Percentiles rank a stretch among this genome's conserved stretches.
Conservation (phyloP, 805 yeast genomes). For the Ogataea polymorpha region DNA sequence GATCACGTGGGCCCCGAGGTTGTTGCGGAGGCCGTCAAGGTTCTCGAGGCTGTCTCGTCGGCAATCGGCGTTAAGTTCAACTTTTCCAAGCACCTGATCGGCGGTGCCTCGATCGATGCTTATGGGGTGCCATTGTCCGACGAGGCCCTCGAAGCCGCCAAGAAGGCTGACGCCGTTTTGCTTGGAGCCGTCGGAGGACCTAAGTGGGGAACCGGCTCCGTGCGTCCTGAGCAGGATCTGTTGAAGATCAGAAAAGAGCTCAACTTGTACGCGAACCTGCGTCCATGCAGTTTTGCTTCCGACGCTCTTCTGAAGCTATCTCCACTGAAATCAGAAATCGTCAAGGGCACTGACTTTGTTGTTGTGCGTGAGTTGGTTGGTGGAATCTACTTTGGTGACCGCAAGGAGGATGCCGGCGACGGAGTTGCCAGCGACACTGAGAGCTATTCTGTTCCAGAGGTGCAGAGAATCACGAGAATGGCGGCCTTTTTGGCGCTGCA, state of each 20-base stretch:
- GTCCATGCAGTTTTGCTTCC: conserved; percentile 93
- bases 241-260: conserved; percentile 92
- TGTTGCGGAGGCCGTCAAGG: conserved; percentile 87
- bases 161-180: conserved; percentile 88
- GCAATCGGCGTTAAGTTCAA: conserved; percentile 62
- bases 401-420: conserved; percentile 85
- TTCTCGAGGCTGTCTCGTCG: conserved; percentile 71
- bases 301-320: conserved; percentile 81
- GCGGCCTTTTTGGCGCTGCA: conserved; percentile 96
- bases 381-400: conserved; percentile 95
- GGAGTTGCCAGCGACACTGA: conserved; percentile 94
- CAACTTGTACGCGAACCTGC: conserved; percentile 89
- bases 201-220: conserved; percentile 96
- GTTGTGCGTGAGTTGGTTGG: conserved; percentile 97
- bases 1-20: conserved; percentile 96
- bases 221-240: conserved; percentile 97
- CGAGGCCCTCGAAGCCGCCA: conserved; percentile 77
- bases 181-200: conserved; percentile 99
- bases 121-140: conserved; percentile 90
- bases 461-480: conserved; percentile 94
- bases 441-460: conserved; percentile 86
- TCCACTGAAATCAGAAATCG: conserved; percentile 82
- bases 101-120: conserved; percentile 98
- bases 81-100: conserved; percentile 82
- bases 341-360: conserved; percentile 84